Base-by-base conservation (phyloP, 2,329 filamentous ascomycete species). In the Xylariaceae sp. region DNA sequence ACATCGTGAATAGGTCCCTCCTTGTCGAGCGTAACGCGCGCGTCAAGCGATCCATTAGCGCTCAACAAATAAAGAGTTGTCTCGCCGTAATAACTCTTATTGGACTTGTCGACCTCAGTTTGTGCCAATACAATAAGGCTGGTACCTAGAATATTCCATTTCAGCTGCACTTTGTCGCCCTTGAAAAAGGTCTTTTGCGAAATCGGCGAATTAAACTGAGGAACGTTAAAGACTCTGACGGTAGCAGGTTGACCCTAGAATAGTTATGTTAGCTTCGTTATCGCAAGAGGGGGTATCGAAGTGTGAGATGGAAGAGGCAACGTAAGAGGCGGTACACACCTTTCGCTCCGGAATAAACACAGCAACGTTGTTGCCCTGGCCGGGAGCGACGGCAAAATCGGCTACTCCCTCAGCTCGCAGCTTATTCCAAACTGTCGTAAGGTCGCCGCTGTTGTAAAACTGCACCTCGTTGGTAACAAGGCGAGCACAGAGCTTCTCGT, bases 131-230 rank as follows among this genome's bases (percentile, higher is more conserved):
- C 93, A 71, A 99, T 89, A 72, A 97, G 77, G 73, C 88, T 93
- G 44, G 92, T 96, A 56, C 94, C 94, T 63, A 91, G 81, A 67
- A 88, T 85, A 77, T 99, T 99, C 94, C 94, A 99, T 80, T 97
- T 97, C 72, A 99, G 80, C 76, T 97, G 92, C 52, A 99, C 93
- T 80, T 97, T 97, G 80, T 99, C 94, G 64, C 92, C 92, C 80
- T 99, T 99, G 85, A 92, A 99, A 74, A 99, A 99, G 1, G 89
- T 97, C 86, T 99, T 99, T 74, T 97, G 93, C 45, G 93, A 97
- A 53, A 96, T 87, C 3, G 92, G 87, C 56, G 79, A 80, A 64
- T 77, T 83, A 77, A 97, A 97, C 68, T 94, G 83, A 48, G 94
- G 93, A 42, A 97, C 89, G 67, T 93, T 91, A 79, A 89, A 99